Conservation (phyloP, 202 grass and related monocot genomes). For the Setaria viridis region DNA sequence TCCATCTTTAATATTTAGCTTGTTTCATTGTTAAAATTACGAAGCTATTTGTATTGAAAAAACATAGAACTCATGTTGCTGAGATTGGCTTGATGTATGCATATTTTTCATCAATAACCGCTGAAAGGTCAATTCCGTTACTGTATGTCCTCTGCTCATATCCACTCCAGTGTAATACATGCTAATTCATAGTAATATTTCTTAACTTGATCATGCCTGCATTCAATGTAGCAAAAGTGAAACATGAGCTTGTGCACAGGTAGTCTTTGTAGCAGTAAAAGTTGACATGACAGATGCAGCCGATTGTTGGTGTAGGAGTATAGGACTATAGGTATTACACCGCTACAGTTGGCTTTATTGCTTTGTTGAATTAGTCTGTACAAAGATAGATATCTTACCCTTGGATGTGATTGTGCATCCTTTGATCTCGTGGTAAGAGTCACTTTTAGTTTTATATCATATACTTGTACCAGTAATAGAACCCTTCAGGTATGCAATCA, state of each 20-base stretch:
- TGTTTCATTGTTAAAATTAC: neutral
- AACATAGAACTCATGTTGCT: neutral
- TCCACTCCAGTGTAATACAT: neutral
- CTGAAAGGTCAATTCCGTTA: neutral
- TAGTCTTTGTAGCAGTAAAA: slow-evolving; percentile 15
- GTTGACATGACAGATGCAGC: slow-evolving; percentile 19
- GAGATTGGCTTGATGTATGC: slow-evolving; percentile 3
- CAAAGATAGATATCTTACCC: slow-evolving; percentile 20
- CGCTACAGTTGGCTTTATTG: slow-evolving; percentile 23
- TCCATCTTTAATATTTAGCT: neutral
- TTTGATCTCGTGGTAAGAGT: slow-evolving; percentile 4
- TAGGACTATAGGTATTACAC: neutral
- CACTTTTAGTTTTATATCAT: neutral
- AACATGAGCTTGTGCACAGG: neutral
- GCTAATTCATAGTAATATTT: slow-evolving; percentile 3
- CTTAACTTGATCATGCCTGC: slow-evolving; percentile 8
- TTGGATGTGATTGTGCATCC: neutral
- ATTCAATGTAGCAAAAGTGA: slow-evolving; percentile 3
- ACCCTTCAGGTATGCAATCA: neutral
- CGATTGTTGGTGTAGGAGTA: neutral
- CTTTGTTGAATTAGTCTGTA: slow-evolving; percentile 26
- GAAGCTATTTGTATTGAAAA: slow-evolving; percentile 16
- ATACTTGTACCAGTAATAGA: neutral
- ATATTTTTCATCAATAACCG: slow-evolving; percentile 24
- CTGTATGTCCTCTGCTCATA: neutral